A percentile compares a stretch with the other conserved stretches of the same genome.
These are phyloP conservation scores for Jamesozyma spencerorum DNA, from an alignment of 805 yeast species.

Conservation along the genomic window DNA sequence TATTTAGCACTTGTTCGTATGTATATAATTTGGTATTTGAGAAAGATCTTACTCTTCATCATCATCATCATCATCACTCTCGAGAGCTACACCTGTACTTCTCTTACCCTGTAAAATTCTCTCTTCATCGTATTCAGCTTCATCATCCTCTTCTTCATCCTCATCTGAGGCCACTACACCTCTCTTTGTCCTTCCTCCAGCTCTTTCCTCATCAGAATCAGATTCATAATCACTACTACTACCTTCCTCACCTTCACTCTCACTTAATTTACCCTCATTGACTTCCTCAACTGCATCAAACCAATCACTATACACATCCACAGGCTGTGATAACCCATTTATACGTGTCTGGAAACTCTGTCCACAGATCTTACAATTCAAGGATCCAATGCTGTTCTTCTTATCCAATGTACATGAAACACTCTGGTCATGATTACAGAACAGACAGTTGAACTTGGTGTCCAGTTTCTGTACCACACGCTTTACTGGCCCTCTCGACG, in stretches of 20 bases:
- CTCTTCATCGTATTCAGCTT: slow-evolving; percentile 19
- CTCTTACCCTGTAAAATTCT: slow-evolving; percentile 10
- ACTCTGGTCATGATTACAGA: slow-evolving; percentile 91
- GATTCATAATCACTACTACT: slow-evolving; percentile 31
- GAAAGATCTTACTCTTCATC: neutral
- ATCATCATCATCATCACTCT: slow-evolving; percentile 17
- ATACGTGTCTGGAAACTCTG: slow-evolving; percentile 86
- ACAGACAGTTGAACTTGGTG: slow-evolving; percentile 78
- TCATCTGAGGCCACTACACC: slow-evolving; percentile 5
- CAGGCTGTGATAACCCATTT: slow-evolving; percentile 70
- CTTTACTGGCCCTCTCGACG: slow-evolving; percentile 73
- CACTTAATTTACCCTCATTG: slow-evolving; percentile 32
- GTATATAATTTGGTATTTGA: no score
- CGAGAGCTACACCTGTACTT: slow-evolving; percentile 15
- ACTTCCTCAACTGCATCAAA: slow-evolving; percentile 86
- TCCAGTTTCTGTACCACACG: slow-evolving; percentile 72
- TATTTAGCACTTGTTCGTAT: no score
- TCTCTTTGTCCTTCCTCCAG: neutral
- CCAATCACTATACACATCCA: slow-evolving; percentile 95
- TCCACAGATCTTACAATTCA: slow-evolving; percentile 89
- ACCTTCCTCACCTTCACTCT: slow-evolving; percentile 25
- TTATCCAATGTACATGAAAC: slow-evolving; percentile 84
- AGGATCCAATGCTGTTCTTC: slow-evolving; percentile 70
- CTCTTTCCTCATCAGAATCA: slow-evolving; percentile 26
- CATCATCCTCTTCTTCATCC: slow-evolving; percentile 10